Evolutionary conservation across 164 flowering plant genomes (phyloP), one percentile per base, ranked within the genome.

Genomic region (Macadamia tetraphylla): DNA sequence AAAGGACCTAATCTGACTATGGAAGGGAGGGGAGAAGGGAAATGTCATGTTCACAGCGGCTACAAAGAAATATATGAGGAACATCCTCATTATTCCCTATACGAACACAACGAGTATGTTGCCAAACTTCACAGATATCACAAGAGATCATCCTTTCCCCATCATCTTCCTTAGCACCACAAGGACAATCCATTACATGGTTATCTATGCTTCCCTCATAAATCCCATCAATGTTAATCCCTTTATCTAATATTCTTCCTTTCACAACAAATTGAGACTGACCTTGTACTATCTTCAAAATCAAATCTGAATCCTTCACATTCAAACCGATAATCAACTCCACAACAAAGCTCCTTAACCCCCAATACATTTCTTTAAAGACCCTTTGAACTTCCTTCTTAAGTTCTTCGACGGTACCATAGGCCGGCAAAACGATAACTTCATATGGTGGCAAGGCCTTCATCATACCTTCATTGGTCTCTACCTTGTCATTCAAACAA

Each of bases 51-150:
- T 94, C 98, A 61, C 97, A 94, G 12, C 82, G 68, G 9, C 58
- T 80, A 75, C 97, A 94, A 13, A 91, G 76, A 76, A 86, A 92
- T 67, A 94, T 87, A 43, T 60, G 75, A 0, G 98, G 94, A 65
- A 85, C 66, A 62, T 84, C 85, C 53, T 85, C 87, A 65, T 64
- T 57, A 48, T 80, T 76, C 0, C 85, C 82, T 5, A 90, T 78
- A 32, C 74, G 59, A 60, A 80, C 90, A 74, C 99, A 94, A 10
- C 92, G 75, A 1, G 81, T 86, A 64, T 94, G 99, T 66, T 90
- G 95, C 89, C 91, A 82, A 61, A 86, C 88, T 63, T 90, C 97
- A 66, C 99, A 94, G 17, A 92, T 84, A 71, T 92, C 97, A 67
- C 99, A 94, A 0, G 81, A 69, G 5, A 92, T 77, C 92, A 89